phyloP scores from a whole-genome alignment of 306 rosid genomes.

The Leucaena leucocephala region DNA sequence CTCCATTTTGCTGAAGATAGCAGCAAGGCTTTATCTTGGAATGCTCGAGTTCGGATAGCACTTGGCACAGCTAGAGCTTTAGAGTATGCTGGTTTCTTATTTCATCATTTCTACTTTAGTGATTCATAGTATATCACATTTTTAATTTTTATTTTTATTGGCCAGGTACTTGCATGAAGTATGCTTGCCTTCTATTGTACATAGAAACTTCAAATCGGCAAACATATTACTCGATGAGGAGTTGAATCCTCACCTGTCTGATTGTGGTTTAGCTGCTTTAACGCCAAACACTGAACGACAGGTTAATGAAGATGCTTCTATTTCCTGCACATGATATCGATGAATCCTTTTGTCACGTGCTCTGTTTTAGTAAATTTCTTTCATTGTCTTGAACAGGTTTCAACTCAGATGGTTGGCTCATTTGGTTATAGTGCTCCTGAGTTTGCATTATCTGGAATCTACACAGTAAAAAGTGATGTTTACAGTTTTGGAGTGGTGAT shows the following conservation, averaged over 20 bases:
- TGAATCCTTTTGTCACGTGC: slow-evolving; percentile 1
- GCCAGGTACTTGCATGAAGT: slow-evolving; percentile 98
- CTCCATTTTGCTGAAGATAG: slow-evolving; percentile 89
- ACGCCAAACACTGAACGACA: slow-evolving; percentile 91
- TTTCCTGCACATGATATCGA: slow-evolving; percentile 21
- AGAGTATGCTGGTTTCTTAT: slow-evolving; percentile 69
- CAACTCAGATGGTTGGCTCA: slow-evolving; percentile 95
- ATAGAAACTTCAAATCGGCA: slow-evolving; percentile 96
- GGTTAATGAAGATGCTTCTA: slow-evolving; percentile 42
- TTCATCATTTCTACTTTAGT: background rate
- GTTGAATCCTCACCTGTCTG: slow-evolving; percentile 90
- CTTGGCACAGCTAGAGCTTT: slow-evolving; percentile 98
- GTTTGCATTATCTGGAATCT: slow-evolving; percentile 87
- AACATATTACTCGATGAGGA: slow-evolving; percentile 95
- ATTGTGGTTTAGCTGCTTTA: slow-evolving; percentile 84
- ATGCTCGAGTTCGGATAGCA: slow-evolving; percentile 94
- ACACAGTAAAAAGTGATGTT: slow-evolving; percentile 97
- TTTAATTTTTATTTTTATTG: slow-evolving; percentile 30
- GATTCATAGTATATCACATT: background rate
- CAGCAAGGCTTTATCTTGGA: slow-evolving; percentile 81
- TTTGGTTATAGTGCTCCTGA: slow-evolving; percentile 99
- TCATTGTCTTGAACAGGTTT: slow-evolving; percentile 61
- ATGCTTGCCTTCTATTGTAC: slow-evolving; percentile 92
- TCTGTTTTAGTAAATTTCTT: slow-evolving; percentile 20
- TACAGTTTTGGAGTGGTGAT: slow-evolving; percentile 99